Base-by-base conservation (phyloP, 202 grass and related monocot genomes). In the Elaeis oleifera region DNA sequence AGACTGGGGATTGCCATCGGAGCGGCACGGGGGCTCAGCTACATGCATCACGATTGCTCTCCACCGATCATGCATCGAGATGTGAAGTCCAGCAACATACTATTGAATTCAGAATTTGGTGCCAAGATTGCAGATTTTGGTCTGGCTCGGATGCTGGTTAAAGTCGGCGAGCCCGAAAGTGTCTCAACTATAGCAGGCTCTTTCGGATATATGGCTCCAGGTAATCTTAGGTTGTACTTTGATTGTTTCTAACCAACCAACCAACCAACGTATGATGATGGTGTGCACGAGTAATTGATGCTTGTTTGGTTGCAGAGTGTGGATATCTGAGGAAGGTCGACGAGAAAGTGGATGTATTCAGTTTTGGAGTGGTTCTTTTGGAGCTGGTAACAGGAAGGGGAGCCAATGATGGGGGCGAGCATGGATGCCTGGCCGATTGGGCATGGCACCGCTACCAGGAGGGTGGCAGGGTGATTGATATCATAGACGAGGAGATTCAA, bases 51-150 rank as follows among this genome's bases (percentile, higher is more conserved):
- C 5, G 74, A 81, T 57, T 80, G 68, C 63, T 32, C 72, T 1
- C 60, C 63, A 22, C 53, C 88, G 0, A 84, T 94, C 48, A 73
- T 99, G 29, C 94, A 99, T 59, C 77, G 94, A 1, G 94, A 99
- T 54, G 74, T 99, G 58, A 99, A 99, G 82, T 87, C 85, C 50
- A 99, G 85, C 68, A 99, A 99, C 75, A 89, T 99, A 72, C 70
- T 99, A 22, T 65, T 99, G 0, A 72, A 99, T 49, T 79, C 65
- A 3, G 80, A 80, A 49, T 99, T 94, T 53, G 59, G 68, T n/a
- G 88, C 85, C 57, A 99, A 99, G 74, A 79, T 99, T 28, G 94
- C 94, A 6, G 94, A 99, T 68, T 99, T 99, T 17, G 88, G 88
- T 0, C 80, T 99, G 6, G 88, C 94, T 4, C 56, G 88, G 58